Evolutionary conservation across 129 eudicot genomes (phyloP).

Genomic region (Helichrysum umbraculigerum): DNA sequence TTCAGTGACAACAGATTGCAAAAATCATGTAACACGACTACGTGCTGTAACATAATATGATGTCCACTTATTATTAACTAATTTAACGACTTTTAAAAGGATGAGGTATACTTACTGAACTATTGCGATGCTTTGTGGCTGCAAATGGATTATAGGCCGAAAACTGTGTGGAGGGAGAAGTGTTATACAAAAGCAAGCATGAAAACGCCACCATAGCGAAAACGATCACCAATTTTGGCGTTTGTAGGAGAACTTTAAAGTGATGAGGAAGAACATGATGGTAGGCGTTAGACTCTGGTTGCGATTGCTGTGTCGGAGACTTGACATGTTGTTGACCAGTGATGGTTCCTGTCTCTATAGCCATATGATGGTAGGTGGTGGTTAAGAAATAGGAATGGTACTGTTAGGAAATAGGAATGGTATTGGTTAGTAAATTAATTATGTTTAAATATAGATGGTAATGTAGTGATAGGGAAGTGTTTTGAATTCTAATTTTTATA

Average conservation of each 20-base stretch:
- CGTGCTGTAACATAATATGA: too few relatives aligned
- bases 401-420: neutral
- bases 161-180: slow-evolving; percentile 22
- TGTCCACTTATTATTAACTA: too few relatives aligned
- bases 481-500: neutral
- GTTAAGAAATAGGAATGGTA: neutral
- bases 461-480: slow-evolving; percentile 15
- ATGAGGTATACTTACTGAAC: slow-evolving; percentile 21
- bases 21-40: too few relatives aligned
- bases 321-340: slow-evolving; percentile 16
- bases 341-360: slow-evolving; percentile 15
- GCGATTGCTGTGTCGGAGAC: neutral
- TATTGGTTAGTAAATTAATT: slow-evolving; percentile 17
- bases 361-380: slow-evolving; percentile 22
- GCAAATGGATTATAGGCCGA: slow-evolving; percentile 19
- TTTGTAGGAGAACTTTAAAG: slow-evolving; percentile 10
- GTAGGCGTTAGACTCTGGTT: slow-evolving; percentile 28
- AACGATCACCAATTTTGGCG: slow-evolving; percentile 31
- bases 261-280: neutral
- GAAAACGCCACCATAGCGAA: slow-evolving; percentile 26
- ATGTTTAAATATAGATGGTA: neutral
- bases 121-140: neutral
- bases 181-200: slow-evolving; percentile 25
- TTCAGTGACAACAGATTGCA: too few relatives aligned
- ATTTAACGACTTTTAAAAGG: too few relatives aligned